Conservation (phyloP, 2,329 filamentous ascomycete genomes). For the Phoma sp. region DNA sequence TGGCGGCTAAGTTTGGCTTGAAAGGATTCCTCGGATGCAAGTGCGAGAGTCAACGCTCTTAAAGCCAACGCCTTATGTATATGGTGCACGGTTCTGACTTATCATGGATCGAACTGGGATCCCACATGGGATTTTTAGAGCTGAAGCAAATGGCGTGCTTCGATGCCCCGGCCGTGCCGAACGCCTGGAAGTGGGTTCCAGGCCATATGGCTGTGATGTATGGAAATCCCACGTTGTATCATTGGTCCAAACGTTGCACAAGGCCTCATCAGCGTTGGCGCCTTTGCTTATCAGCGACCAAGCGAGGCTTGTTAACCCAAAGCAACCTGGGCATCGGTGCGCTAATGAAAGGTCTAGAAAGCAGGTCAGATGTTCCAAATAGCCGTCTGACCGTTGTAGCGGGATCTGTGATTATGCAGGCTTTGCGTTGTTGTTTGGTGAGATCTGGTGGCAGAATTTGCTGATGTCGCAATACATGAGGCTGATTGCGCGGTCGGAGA, state of each 20-base stretch:
- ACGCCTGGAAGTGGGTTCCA: constrained; percentile 5
- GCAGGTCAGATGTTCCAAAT: background rate
- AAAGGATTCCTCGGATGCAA: background rate
- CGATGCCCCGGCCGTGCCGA: constrained; percentile 13
- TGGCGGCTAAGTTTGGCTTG: background rate
- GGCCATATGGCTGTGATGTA: background rate
- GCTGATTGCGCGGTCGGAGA: background rate
- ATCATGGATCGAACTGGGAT: background rate
- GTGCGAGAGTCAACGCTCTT: background rate
- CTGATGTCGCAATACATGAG: background rate
- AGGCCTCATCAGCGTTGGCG: constrained; percentile 11
- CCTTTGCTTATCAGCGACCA: constrained; percentile 17
- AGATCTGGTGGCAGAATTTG: background rate
- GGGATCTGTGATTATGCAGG: background rate
- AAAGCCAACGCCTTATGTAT: background rate
- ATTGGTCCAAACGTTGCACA: constrained; percentile 5
- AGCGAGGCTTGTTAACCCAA: constrained; percentile 20
- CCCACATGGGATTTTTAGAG: background rate
- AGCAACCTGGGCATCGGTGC: background rate
- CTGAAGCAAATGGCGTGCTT: constrained; percentile 18
- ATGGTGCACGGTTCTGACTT: background rate
- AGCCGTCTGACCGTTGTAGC: background rate
- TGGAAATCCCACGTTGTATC: background rate
- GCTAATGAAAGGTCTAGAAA: background rate
- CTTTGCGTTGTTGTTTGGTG: background rate